Base-by-base conservation (phyloP, 1,284 basidiomycete genomes). In the Boletus mariae region DNA sequence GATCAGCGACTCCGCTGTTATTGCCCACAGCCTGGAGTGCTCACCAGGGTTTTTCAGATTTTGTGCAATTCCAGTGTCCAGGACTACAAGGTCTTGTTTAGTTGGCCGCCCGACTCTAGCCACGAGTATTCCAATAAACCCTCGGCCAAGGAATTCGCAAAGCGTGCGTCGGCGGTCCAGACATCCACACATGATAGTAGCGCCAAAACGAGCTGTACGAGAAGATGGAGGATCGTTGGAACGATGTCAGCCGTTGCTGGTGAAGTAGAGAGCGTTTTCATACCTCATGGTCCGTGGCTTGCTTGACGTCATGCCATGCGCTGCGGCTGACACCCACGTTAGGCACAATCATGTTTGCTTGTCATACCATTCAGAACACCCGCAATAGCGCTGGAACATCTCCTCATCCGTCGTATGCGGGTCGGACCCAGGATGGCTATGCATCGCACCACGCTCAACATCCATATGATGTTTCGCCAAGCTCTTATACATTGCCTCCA, bases 141-240 rank as follows among this genome's bases (percentile, higher is more conserved):
- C 61, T 80, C 83, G 46, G 82, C 87, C n/a, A 82, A 84, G 53
- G 92, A 94, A 64, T 92, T 94, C 65, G 86, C 88, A 48, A 82
- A 82, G 60, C 79, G 97, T 49, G 91, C 90, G 47, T 83, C 86
- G 54, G 85, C 87, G 51, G 88, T 95, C 26, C 80, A 88, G 63
- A 92, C 66, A 76, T 78, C 63, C 71, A 65, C 75, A 55, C 71
- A 77, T 67, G 75, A 77, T 62, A 84, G 79, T 59, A 85, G 88
- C 64, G 85, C 89, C 41, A 89, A 90, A 72, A 98, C 95, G 45
- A 94, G 87, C 72, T 99, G 95, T 70, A 98, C 94, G 54, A 83
- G 92, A 62, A 80, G 96, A 56, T 97, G 91, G 75, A 87, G 91
- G 66, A 88, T 90, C 44, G 81, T 83, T 61, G 92, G 94, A 66